Evolutionary conservation across 306 rosid species (phyloP).

Genomic region (Prunus padus): DNA sequence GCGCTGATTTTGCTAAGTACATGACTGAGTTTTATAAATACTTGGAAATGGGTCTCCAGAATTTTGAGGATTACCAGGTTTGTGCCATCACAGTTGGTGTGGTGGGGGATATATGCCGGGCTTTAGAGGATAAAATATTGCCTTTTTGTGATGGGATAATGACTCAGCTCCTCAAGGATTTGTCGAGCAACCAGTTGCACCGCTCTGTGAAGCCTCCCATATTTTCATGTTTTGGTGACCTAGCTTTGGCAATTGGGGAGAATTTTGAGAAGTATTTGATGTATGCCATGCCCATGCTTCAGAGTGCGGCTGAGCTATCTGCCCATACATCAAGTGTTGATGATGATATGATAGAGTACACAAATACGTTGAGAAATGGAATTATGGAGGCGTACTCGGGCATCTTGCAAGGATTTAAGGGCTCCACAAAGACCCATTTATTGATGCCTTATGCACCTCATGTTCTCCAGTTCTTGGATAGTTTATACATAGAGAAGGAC

Average conservation of each 20-base stretch:
- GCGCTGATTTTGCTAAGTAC: slow-evolving; percentile 76
- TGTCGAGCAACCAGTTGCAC: slow-evolving; percentile 90
- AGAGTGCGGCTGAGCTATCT: slow-evolving; percentile 93
- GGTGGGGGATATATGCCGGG: slow-evolving; percentile 91
- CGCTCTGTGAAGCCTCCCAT: slow-evolving; percentile 96
- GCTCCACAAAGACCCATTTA: slow-evolving; percentile 77
- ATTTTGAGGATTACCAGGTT: slow-evolving; percentile 95
- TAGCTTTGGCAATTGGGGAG: slow-evolving; percentile 93
- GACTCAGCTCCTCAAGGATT: slow-evolving; percentile 89
- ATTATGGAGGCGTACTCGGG: slow-evolving; percentile 93
- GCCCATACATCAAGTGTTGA: slow-evolving; percentile 67
- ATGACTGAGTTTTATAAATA: slow-evolving; percentile 76
- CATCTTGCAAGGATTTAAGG: slow-evolving; percentile 91
- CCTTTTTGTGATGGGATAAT: slow-evolving; percentile 92
- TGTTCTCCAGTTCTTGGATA: slow-evolving; percentile 85
- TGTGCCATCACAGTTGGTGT: slow-evolving; percentile 94
- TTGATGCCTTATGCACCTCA: slow-evolving; percentile 87
- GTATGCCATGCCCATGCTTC: slow-evolving; percentile 98
- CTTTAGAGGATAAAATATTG: slow-evolving; percentile 76
- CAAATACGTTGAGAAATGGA: slow-evolving; percentile 90
- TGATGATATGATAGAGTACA: slow-evolving; percentile 88
- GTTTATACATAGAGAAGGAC: slow-evolving; percentile 79
- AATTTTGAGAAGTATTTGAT: slow-evolving; percentile 83
- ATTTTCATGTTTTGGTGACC: slow-evolving; percentile 93
- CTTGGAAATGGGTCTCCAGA: slow-evolving; percentile 93